These are phyloP conservation scores for Chlamydomonas sp. DNA, from an alignment of 139 green algal species.

Conservation along the genomic window DNA sequence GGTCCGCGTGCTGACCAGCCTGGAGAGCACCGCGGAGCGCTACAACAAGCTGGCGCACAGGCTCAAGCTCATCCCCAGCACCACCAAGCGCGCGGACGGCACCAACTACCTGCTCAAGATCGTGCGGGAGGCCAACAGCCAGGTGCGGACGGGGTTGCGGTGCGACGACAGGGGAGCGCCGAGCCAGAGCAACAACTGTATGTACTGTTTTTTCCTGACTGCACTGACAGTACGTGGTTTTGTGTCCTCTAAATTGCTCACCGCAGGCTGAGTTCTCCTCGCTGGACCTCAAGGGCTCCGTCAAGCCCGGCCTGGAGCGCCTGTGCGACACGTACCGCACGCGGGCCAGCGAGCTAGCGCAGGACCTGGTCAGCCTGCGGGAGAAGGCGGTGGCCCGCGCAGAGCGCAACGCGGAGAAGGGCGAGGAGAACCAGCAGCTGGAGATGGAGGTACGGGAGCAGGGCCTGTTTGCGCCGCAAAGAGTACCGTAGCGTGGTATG, in stretches of 20 bases:
- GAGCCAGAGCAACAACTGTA: no score
- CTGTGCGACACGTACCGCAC: slow-evolving; percentile 71
- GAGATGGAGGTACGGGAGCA: slow-evolving; percentile 54
- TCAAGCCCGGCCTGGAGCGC: slow-evolving; percentile 72
- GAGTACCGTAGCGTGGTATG: background rate
- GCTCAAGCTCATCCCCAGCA: slow-evolving; percentile 84
- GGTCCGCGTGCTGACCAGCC: slow-evolving; percentile 30
- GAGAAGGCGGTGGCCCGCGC: slow-evolving; percentile 60
- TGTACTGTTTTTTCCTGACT: background rate
- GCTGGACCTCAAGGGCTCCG: slow-evolving; percentile 83
- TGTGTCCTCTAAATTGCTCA: background rate
- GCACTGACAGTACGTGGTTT: background rate
- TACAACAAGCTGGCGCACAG: slow-evolving; percentile 79
- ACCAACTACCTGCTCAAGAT: slow-evolving; percentile 81
- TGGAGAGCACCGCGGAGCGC: slow-evolving; percentile 62
- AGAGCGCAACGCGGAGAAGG: slow-evolving; percentile 66
- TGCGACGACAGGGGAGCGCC: no score
- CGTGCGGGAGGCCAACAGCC: slow-evolving; percentile 51
- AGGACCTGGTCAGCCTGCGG: slow-evolving; percentile 74
- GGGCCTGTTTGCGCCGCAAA: no score
- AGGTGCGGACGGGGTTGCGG: background rate
- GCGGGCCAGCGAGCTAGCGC: slow-evolving; percentile 62
- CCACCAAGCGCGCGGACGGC: slow-evolving; percentile 85
- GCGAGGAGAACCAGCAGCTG: slow-evolving; percentile 72
- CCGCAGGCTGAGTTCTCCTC: slow-evolving; percentile 68